phyloP scores from a whole-genome alignment of 129 eudicot genomes.

The Smallanthus sonchifolius region DNA sequence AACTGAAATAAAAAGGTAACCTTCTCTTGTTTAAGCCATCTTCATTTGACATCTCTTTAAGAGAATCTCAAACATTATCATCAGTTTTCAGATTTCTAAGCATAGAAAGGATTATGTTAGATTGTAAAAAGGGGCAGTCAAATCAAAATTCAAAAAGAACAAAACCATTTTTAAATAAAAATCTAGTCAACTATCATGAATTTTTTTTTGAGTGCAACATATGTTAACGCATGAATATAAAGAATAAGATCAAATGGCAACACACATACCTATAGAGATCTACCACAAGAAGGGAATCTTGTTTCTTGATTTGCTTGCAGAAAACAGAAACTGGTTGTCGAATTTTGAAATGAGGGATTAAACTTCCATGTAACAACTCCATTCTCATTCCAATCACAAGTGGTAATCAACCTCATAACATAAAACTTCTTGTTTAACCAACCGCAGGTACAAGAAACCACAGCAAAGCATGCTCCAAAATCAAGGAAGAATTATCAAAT shows the following conservation, averaged over 20 bases:
- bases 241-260: not conserved
- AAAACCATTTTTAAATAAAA: not conserved
- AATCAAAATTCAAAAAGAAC: not conserved
- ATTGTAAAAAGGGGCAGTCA: not conserved
- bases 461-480: slow-evolving; percentile 18
- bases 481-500: slow-evolving; percentile 13
- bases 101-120: not conserved
- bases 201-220: not conserved
- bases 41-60: not conserved
- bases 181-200: not conserved
- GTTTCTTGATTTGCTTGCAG: slow-evolving; percentile 13
- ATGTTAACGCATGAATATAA: not conserved
- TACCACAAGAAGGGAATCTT: slow-evolving; percentile 15
- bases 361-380: slow-evolving; percentile 29
- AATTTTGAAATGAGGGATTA: slow-evolving; percentile 18
- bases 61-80: not conserved
- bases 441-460: slow-evolving; percentile 11
- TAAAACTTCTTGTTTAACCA: slow-evolving; percentile 2
- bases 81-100: not conserved
- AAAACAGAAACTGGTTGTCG: slow-evolving; percentile 17
- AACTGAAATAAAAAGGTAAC: not conserved
- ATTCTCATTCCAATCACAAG: slow-evolving; percentile 19
- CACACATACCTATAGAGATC: slow-evolving; percentile 26
- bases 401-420: slow-evolving; percentile 18
- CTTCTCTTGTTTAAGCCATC: not conserved